Conservation (phyloP, 2,329 filamentous ascomycete genomes). For the Ilyonectria mors-panacis region DNA sequence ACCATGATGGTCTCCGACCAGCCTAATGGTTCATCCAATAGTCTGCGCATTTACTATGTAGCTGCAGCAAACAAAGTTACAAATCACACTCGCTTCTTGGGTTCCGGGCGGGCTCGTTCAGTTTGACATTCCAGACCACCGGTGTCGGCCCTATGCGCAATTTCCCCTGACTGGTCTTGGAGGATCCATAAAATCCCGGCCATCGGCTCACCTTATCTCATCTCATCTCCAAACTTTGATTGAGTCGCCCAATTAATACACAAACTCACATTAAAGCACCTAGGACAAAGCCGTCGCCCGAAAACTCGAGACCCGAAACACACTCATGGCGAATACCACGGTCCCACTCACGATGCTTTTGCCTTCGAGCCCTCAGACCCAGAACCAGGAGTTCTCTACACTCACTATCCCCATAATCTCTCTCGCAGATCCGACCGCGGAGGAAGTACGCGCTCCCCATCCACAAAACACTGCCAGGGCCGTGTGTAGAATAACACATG, state of each 20-base stretch:
- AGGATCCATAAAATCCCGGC: conserved; percentile 4
- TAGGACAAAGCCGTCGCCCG: too few species aligned
- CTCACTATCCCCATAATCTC: conserved; percentile 68
- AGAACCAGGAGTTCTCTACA: conserved; percentile 50
- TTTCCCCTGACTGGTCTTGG: background rate
- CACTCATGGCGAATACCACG: too few species aligned
- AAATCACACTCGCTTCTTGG: background rate
- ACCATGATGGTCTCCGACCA: background rate
- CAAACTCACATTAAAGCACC: background rate
- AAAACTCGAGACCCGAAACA: too few species aligned
- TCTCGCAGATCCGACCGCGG: conserved; percentile 76
- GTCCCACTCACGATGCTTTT: too few species aligned
- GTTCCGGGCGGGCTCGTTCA: too few species aligned
- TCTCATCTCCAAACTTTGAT: conserved; percentile 4
- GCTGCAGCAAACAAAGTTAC: background rate
- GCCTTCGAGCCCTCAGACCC: too few species aligned
- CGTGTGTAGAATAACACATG: conserved; percentile 73
- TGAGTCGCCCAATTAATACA: background rate
- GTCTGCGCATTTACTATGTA: background rate
- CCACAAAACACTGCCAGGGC: conserved; percentile 74
- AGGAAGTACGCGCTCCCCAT: conserved; percentile 71
- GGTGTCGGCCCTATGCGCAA: conserved; percentile 1
- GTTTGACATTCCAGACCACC: background rate
- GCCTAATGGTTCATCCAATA: conserved; percentile 2
- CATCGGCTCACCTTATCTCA: conserved; percentile 1